Percentiles rank a stretch among this genome's conserved stretches.
Evolutionary conservation across 495 filamentous ascomycete genomes (phyloP).

Genomic region (Peziza echinospora): DNA sequence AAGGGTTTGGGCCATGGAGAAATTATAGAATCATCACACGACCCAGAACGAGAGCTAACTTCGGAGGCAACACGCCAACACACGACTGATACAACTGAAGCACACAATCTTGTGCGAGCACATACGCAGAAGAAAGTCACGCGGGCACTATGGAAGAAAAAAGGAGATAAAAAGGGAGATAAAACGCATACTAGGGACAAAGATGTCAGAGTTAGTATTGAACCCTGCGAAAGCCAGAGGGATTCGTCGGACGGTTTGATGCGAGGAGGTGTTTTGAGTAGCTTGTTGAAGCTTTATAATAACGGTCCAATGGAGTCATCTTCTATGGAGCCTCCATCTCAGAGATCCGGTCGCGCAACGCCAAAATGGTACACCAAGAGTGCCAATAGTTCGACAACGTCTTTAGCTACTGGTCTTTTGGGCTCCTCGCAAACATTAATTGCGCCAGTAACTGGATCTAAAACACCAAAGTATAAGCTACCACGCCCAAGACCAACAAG

Average conservation of each 20-base stretch:
- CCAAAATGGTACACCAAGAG: slow-evolving; percentile 50
- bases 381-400: slow-evolving; percentile 26
- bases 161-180: neutral
- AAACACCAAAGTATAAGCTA: neutral
- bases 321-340: too few species aligned
- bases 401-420: slow-evolving; percentile 14
- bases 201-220: too few species aligned
- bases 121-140: slow-evolving; percentile 24
- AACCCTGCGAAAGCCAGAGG: too few species aligned
- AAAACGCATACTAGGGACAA: slow-evolving; percentile 9
- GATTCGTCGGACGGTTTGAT: slow-evolving; percentile 19
- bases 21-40: slow-evolving; percentile 21
- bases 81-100: slow-evolving; percentile 21
- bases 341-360: slow-evolving; percentile 32
- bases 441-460: neutral
- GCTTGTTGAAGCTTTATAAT: slow-evolving; percentile 56
- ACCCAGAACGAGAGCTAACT: slow-evolving; percentile 13
- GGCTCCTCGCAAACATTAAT: neutral
- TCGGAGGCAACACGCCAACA: slow-evolving; percentile 8
- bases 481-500: too few species aligned
- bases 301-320: too few species aligned
- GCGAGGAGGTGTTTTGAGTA: slow-evolving; percentile 60
- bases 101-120: slow-evolving; percentile 30
- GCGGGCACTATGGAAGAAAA: slow-evolving; percentile 5
- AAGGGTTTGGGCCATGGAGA: slow-evolving; percentile 10